Conservation (phyloP, 2,329 filamentous ascomycete species). For the Sclerotinia trifoliorum region DNA sequence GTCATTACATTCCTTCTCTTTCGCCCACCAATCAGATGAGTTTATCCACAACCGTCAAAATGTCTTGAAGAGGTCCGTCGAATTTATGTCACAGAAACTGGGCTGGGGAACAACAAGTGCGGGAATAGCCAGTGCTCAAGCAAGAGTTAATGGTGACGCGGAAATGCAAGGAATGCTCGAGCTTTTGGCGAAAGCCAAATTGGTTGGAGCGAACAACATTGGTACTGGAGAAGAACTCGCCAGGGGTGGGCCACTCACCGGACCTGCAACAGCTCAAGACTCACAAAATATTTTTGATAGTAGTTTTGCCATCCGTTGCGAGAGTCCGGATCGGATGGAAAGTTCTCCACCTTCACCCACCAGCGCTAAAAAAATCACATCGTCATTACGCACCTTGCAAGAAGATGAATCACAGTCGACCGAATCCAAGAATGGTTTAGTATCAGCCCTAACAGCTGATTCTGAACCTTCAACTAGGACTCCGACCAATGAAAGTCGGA, state of each 20-base stretch:
- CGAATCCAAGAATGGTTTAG: conserved; percentile 27
- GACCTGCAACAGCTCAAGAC: conserved; percentile 68
- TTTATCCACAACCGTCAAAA: conserved; percentile 88
- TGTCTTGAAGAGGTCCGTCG: conserved; percentile 87
- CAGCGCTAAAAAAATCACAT: conserved; percentile 26
- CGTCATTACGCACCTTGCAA: conserved; percentile 18
- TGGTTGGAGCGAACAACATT: conserved; percentile 68
- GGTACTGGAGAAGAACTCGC: conserved; percentile 46
- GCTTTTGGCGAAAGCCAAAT: conserved; percentile 74
- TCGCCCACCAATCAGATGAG: conserved; percentile 92
- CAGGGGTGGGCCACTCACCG: conserved; percentile 67
- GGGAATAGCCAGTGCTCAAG: conserved; percentile 78
- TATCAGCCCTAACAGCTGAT: conserved; percentile 32
- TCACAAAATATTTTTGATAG: conserved; percentile 80
- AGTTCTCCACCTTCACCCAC: conserved; percentile 34
- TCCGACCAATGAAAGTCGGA: conserved; percentile 56
- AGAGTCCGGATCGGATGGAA: conserved; percentile 49
- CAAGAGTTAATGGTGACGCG: conserved; percentile 75
- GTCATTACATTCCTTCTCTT: conserved; percentile 96
- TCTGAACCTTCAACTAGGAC: conserved; percentile 54
- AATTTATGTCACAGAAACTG: conserved; percentile 87
- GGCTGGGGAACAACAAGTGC: conserved; percentile 72
- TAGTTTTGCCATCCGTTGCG: conserved; percentile 62
- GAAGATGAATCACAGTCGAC: conserved; percentile 28
- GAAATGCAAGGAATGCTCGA: conserved; percentile 92